Conservation (phyloP, 2,329 filamentous ascomycete species). For the Ascosphaera acerosa region DNA sequence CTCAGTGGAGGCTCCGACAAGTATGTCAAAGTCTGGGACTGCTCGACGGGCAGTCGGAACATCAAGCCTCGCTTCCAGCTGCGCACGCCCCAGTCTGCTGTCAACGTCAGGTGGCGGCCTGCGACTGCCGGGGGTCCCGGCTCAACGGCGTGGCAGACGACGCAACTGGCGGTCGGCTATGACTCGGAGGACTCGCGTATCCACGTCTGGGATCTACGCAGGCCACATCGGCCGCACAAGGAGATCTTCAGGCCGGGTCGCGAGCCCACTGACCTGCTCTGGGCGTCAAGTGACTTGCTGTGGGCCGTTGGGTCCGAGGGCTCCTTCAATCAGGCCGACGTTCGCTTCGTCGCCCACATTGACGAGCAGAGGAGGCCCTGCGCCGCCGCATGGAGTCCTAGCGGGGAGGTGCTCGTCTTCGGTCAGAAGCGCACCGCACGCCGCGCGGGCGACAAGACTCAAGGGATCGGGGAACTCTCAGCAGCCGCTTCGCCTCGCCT, state of each 20-base stretch:
- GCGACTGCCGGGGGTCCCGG: conserved; percentile 27
- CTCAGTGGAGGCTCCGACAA: conserved; percentile 36
- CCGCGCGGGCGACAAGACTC: conserved; percentile 13
- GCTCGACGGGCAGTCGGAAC: conserved; percentile 28
- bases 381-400: conserved; percentile 30
- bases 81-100: conserved; percentile 34
- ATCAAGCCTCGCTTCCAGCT: conserved; percentile 34
- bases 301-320: conserved; percentile 39
- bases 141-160: conserved; percentile 31
- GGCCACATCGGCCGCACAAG: conserved; percentile 34
- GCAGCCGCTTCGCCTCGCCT: too few species aligned
- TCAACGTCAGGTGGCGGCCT: conserved; percentile 37
- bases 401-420: conserved; percentile 30
- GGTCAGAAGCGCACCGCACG: conserved; percentile 25
- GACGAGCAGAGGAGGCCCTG: conserved; percentile 31
- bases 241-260: conserved; percentile 31
- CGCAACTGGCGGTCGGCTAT: conserved; percentile 36
- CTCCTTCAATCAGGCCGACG: conserved; percentile 35
- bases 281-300: conserved; percentile 36
- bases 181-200: conserved; percentile 33
- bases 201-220: conserved; percentile 39
- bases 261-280: conserved; percentile 33
- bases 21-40: conserved; percentile 38
- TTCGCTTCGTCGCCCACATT: conserved; percentile 32
- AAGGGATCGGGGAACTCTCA: conserved; percentile 17